Evolutionary conservation across 306 rosid species (phyloP), one percentile per base, ranked within the genome.

Genomic region (Morella rubra): DNA sequence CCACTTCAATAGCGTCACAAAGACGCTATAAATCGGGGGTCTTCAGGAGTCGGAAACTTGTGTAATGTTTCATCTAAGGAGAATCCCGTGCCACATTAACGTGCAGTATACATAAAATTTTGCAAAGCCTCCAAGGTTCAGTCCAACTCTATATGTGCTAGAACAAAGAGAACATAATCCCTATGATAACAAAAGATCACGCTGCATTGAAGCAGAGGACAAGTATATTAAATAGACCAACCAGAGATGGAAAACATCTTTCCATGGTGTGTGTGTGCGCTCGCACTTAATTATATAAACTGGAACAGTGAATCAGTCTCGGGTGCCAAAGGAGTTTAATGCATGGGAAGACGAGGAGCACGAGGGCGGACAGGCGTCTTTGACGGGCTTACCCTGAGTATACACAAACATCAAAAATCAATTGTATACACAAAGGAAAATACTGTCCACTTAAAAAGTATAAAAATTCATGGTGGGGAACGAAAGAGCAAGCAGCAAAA

Each of bases 321-420:
- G 59, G 79, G 66, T 72, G 69, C 86, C 78, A 80, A 65, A 77
- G 55, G 44, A 15, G 83, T 75, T 90, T 85, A 92, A 66, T 81
- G 87, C 87, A 78, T 56, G 4, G 85, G 54, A 74, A 84, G 50
- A 19, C 93, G 91, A 32, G 91, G 93, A 54, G 85, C 77, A 42
- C 96, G 97, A 3, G 96, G 84, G 4, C 96, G 89, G 44, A 92
- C 97, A 37, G 97, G 97, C 58, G 97, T 92, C 91, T 92, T 92
- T 1, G 97, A 92, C 13, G 97, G 97, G 87, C 97, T 92, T 40
- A 92, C 96, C 91, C 97, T 92, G 90, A 86, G 78, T 20, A 16
- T 45, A 53, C 81, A 52, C 37, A 10, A n/a, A 62, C 52, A 59
- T 16, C 61, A 49, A 68, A 76, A 82, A 62, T 49, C 71, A 44